phyloP scores from a whole-genome alignment of 2,329 filamentous ascomycete genomes.

The Dryadomyces quercus-mongolicae region DNA sequence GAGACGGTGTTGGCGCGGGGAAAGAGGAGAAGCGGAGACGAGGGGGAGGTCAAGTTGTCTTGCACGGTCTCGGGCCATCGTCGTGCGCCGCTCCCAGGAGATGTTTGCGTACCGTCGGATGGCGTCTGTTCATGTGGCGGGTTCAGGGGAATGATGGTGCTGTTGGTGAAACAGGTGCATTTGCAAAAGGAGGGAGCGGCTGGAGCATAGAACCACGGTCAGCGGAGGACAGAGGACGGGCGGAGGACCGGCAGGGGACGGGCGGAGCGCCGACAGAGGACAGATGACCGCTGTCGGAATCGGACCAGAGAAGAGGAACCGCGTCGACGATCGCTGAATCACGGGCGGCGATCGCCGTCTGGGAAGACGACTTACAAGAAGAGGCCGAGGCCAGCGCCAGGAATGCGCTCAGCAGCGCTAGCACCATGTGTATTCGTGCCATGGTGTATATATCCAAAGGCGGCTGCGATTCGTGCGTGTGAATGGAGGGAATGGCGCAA shows the following conservation, averaged over 20 bases:
- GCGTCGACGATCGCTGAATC: not conserved
- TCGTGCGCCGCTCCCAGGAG: not conserved
- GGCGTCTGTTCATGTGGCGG: slow-evolving; percentile 24
- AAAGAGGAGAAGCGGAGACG: not conserved
- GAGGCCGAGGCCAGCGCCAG: slow-evolving; percentile 22
- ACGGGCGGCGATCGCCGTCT: not conserved
- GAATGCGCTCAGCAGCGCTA: slow-evolving; percentile 24
- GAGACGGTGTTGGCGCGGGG: slow-evolving; percentile 28
- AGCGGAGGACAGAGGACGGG: not conserved
- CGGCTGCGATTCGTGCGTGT: not conserved
- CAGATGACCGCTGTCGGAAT: not conserved
- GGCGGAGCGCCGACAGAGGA: too few relatives aligned
- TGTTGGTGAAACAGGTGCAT: slow-evolving; percentile 59
- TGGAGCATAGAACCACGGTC: slow-evolving; percentile 16
- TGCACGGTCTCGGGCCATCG: not conserved
- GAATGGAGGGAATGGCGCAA: not conserved
- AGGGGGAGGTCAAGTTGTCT: not conserved
- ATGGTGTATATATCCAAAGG: slow-evolving; percentile 14
- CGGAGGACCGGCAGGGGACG: too few relatives aligned
- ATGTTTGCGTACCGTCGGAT: slow-evolving; percentile 8
- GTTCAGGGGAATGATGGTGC: slow-evolving; percentile 52
- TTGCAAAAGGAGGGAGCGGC: slow-evolving; percentile 55
- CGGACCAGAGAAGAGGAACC: not conserved
- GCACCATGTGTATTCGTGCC: slow-evolving; percentile 25
- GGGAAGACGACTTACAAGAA: slow-evolving; percentile 24